Evolutionary conservation across 345 rosid species (phyloP).

Genomic region (Iberis pinnata): DNA sequence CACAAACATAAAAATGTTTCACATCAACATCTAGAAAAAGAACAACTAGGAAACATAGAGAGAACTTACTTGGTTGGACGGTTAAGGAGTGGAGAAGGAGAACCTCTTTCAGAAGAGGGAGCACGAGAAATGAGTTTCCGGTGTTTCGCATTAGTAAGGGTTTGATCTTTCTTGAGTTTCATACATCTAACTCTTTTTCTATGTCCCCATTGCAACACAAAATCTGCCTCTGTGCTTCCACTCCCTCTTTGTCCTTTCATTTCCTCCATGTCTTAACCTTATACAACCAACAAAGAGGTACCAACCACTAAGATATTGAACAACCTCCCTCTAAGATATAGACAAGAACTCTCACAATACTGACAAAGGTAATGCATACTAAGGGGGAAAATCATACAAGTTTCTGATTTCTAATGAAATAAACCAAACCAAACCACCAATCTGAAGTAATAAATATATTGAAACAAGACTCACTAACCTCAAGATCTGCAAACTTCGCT

Average conservation of each 20-base stretch:
- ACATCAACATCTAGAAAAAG: neutral
- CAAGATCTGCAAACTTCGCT: conserved; percentile 36
- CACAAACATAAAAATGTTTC: conserved; percentile 10
- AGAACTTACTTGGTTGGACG: conserved; percentile 47
- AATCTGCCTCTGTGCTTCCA: conserved; percentile 57
- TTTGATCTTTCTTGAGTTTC: conserved; percentile 61
- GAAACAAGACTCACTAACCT: conserved; percentile 24
- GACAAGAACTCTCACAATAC: neutral
- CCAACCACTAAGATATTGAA: conserved; percentile 3
- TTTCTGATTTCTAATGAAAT: conserved; percentile 12
- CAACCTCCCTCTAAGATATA: neutral
- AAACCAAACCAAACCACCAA: too few species aligned
- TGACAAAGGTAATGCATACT: neutral
- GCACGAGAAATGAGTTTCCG: conserved; percentile 47
- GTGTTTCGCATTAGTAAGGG: conserved; percentile 41
- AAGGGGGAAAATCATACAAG: neutral
- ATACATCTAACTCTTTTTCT: conserved; percentile 79
- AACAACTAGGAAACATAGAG: neutral
- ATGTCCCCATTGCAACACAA: conserved; percentile 87
- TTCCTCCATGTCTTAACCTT: conserved; percentile 43
- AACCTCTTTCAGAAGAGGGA: conserved; percentile 43
- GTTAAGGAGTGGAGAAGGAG: conserved; percentile 42
- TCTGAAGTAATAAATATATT: neutral
- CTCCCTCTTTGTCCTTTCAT: conserved; percentile 48
- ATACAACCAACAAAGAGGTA: conserved; percentile 12